Evolutionary conservation across 2,329 filamentous ascomycete genomes (phyloP).

Genomic region (Grosmannia huntii): DNA sequence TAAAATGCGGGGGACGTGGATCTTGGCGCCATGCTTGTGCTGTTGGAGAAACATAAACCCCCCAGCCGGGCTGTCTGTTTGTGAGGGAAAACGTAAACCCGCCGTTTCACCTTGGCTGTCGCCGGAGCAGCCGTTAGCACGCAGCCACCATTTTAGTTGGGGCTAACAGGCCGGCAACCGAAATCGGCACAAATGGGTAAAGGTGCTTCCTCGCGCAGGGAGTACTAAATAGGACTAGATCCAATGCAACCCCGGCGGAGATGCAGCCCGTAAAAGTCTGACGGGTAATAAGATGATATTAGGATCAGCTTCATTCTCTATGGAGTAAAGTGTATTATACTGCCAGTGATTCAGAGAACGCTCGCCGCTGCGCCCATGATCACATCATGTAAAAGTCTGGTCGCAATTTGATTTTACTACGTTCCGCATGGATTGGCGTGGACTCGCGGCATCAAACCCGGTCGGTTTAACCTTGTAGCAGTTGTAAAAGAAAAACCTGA

Average conservation of each 20-base stretch:
- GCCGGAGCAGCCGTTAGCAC: not conserved
- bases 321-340: not conserved
- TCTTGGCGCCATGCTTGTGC: not conserved
- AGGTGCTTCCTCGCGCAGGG: not conserved
- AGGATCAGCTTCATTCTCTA: not conserved
- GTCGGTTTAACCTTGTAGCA: too few relatives aligned
- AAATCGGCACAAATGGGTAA: not conserved
- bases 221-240: not conserved
- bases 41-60: not conserved
- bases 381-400: not conserved
- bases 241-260: not conserved
- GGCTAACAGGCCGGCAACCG: not conserved
- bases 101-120: not conserved
- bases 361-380: not conserved
- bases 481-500: too few relatives aligned
- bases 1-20: not conserved
- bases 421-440: too few relatives aligned
- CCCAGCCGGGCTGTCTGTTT: not conserved
- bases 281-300: not conserved
- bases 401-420: too few relatives aligned
- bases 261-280: not conserved
- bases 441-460: not conserved
- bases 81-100: not conserved
- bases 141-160: not conserved
- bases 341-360: not conserved